Base-by-base conservation (phyloP, 495 filamentous ascomycete species). In the Chaetomium tenue region DNA sequence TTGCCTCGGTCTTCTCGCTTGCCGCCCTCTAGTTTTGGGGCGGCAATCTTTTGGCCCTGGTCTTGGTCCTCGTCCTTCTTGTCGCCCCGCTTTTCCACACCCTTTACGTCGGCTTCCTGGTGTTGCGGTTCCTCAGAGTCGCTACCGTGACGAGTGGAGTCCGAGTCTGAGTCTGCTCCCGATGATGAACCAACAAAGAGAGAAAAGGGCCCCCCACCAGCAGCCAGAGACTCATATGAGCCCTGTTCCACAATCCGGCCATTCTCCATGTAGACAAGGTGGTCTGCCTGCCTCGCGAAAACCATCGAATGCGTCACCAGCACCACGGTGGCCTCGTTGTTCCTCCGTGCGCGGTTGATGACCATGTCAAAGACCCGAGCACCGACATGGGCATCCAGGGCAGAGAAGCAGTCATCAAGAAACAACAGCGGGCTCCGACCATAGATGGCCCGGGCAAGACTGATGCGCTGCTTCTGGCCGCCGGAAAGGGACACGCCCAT, bases 401-500 rank as follows among this genome's bases (percentile, higher is more conserved):
- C 60, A n/a, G 33, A 46, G 37, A 63, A 20, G 39, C 16, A n/a
- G 39, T 63, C 60, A 40, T 63, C 60, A 1, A 63, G 15, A 25
- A 63, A 16, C 16, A 63, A 15, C 25, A 46, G 7, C 5, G 23
- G 33, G 15, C 51, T 52, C 13, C 33, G 12, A 15, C 23, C 46
- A 28, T 63, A 63, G 28, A 56, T 25, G 18, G 60, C 60, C 0
- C 60, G 20, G 5, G 51, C 60, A 5, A 63, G 39, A 23, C 13
- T 26, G 11, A 63, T 37, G 18, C 60, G 60, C 20, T 37, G n/a
- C 39, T 56, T 55, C 74, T 93, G 91, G 62, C 90, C 79, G 54
- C 91, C 89, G 58, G 92, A 37, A 88, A 74, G 89, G 74, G 37
- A 46, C 57, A 94, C 93, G 3, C 91, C 91, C 68, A 89, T 84